These are phyloP conservation scores for Trichoderma sp. DNA, from an alignment of 2,329 filamentous ascomycete species.

Conservation along the genomic window DNA sequence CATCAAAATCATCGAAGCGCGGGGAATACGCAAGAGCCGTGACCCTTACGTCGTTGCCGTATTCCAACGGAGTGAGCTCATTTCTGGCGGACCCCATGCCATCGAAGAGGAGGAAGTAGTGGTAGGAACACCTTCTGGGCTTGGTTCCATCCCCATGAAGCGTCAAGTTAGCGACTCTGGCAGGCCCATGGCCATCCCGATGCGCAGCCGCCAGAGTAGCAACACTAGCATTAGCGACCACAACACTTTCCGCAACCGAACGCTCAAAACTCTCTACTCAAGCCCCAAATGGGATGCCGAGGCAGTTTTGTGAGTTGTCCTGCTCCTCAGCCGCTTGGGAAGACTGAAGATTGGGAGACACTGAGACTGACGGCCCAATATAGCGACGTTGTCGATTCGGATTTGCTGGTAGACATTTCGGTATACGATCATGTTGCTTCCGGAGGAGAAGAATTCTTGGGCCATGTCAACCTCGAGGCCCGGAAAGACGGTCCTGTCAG, in stretches of 20 bases:
- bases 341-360: too few relatives aligned
- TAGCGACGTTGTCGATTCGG: constrained; percentile 89
- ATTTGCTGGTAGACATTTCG: constrained; percentile 88
- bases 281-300: constrained; percentile 96
- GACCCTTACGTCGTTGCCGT: constrained; percentile 96
- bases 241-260: constrained; percentile 60
- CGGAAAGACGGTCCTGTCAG: constrained; percentile 66
- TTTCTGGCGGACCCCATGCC: constrained; percentile 78
- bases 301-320: constrained; percentile 76
- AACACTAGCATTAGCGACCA: constrained; percentile 80
- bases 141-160: constrained; percentile 62
- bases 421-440: constrained; percentile 82
- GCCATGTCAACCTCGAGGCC: constrained; percentile 80
- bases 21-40: constrained; percentile 76
- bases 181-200: constrained; percentile 88
- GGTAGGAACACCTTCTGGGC: constrained; percentile 48
- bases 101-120: constrained; percentile 61
- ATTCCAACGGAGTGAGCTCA: constrained; percentile 95
- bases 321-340: background rate
- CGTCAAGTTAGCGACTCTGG: constrained; percentile 79
- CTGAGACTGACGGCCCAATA: background rate
- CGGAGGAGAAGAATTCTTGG: constrained; percentile 89
- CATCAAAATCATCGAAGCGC: constrained; percentile 84
- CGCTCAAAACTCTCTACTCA: constrained; percentile 61
- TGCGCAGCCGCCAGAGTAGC: constrained; percentile 95